Evolutionary conservation across 2,329 filamentous ascomycete species (phyloP), one percentile per base, ranked within the genome.

Genomic region (Pseudogymnoascus pannorum): DNA sequence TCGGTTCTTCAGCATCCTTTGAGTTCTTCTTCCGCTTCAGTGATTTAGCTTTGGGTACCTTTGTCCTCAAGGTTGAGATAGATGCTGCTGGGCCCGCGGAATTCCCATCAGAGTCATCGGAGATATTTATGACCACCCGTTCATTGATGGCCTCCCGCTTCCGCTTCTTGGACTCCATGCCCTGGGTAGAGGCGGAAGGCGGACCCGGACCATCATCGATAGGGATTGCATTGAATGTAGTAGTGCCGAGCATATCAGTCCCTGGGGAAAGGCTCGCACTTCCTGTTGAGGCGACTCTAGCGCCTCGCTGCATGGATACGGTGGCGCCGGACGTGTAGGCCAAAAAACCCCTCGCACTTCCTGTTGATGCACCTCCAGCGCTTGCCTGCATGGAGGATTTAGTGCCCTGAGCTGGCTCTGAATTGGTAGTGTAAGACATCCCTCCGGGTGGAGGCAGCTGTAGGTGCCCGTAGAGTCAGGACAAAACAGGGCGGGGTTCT

Each of bases 271-370:
- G 8, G 18, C 26, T 31, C 48, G 9, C n/a, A 54, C 48, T 31
- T 31, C 48, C 48, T 31, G 5, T 18, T 18, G 16, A 18, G 48
- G 26, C 9, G 24, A n/a, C 48, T 31, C n/a, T 20, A 18, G 48
- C 26, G 26, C 26, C 18, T 31, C 4, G 9, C 16, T 31, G n/a
- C 5, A 16, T 18, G 18, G 40, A 24, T 12, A 44, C 11, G 20
- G 40, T n/a, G 11, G 40, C 40, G 2, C 40, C 11, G 20, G 40
- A 12, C n/a, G 9, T 31, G 48, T 14, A 54, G 4, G 16, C 48
- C 26, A 11, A 18, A 54, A 54, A 54, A 42, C 64, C 9, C 36
- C 54, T 38, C 58, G 58, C 8, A 36, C 65, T 14, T 66, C 65
- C 33, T 63, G 61, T 5, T 58, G 42, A n/a, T 12, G 38, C 11